These are phyloP conservation scores for Cladophialophora psammophila DNA, from an alignment of 2,329 filamentous ascomycete genomes.

Conservation along the genomic window DNA sequence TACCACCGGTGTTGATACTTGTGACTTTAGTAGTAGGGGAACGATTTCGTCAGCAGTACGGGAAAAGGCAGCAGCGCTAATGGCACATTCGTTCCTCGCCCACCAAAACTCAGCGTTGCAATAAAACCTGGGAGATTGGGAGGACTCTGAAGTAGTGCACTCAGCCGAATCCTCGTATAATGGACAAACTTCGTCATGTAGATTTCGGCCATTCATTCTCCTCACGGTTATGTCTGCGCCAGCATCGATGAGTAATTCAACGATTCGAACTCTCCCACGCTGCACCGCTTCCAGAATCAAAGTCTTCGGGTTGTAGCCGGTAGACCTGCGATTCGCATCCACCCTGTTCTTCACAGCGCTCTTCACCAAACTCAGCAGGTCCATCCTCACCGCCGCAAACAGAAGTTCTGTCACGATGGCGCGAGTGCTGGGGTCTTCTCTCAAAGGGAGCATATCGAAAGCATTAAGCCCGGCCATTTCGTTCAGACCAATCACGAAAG, in stretches of 20 bases:
- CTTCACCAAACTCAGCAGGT: not conserved
- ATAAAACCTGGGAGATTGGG: not conserved
- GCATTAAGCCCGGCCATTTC: slow-evolving; percentile 10
- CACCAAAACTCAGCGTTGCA: not conserved
- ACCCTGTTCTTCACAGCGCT: slow-evolving; percentile 5
- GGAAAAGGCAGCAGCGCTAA: not conserved
- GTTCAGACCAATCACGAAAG: slow-evolving; percentile 4
- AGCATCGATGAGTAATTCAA: slow-evolving; percentile 10
- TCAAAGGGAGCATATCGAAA: slow-evolving; percentile 7
- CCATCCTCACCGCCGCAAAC: not conserved
- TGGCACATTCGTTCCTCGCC: not conserved
- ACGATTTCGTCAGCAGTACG: not conserved
- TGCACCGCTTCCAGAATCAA: not conserved
- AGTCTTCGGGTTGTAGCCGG: not conserved
- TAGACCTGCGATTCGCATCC: not conserved
- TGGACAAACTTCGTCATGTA: not conserved
- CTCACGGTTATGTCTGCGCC: not conserved
- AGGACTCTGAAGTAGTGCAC: not conserved
- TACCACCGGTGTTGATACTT: too few relatives aligned
- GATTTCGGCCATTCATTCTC: too few relatives aligned
- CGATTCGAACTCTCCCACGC: not conserved
- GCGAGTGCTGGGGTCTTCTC: slow-evolving; percentile 6
- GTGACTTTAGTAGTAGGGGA: not conserved
- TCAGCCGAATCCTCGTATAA: not conserved
- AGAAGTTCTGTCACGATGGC: slow-evolving; percentile 13